Evolutionary conservation across 2,329 filamentous ascomycete genomes (phyloP).

Genomic region (Decorospora gaudefroyi): DNA sequence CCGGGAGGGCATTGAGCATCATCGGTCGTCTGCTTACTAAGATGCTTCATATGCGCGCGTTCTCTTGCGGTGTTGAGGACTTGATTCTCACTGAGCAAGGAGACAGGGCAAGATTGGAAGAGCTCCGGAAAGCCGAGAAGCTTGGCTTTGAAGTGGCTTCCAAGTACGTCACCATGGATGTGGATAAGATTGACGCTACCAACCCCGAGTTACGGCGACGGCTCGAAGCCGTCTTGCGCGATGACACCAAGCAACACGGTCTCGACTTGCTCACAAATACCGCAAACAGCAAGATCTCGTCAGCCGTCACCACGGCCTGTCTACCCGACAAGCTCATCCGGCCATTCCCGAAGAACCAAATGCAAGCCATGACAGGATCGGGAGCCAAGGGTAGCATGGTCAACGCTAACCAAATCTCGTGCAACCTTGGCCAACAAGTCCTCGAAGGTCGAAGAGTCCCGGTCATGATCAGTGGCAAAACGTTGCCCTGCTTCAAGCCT

Average conservation of each 20-base stretch:
- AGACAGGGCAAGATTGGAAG: conserved; percentile 70
- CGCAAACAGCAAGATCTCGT: conserved; percentile 70
- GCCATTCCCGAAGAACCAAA: conserved; percentile 93
- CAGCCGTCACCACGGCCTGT: conserved; percentile 75
- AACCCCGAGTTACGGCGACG: conserved; percentile 75
- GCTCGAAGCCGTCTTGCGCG: conserved; percentile 85
- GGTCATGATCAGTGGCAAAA: conserved; percentile 97
- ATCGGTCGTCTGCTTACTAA: conserved; percentile 87
- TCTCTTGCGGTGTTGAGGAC: conserved; percentile 97
- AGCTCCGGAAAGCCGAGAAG: conserved; percentile 67
- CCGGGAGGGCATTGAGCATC: conserved; percentile 85
- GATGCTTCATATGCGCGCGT: conserved; percentile 89
- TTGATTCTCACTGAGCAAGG: conserved; percentile 80
- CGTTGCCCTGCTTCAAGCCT: conserved; percentile 88
- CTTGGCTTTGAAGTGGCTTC: conserved; percentile 80
- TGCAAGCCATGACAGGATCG: conserved; percentile 98
- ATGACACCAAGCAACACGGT: conserved; percentile 86
- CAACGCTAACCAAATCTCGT: conserved; percentile 97
- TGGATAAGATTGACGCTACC: conserved; percentile 63
- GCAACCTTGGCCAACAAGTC: conserved; percentile 95
- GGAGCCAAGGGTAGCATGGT: conserved; percentile 92
- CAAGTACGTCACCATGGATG: conserved; percentile 82
- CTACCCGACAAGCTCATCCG: conserved; percentile 84
- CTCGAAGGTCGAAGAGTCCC: conserved; percentile 93
- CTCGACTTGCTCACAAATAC: conserved; percentile 87